Conservation (phyloP, 495 filamentous ascomycete genomes). For the Achaetomiella virescens region DNA sequence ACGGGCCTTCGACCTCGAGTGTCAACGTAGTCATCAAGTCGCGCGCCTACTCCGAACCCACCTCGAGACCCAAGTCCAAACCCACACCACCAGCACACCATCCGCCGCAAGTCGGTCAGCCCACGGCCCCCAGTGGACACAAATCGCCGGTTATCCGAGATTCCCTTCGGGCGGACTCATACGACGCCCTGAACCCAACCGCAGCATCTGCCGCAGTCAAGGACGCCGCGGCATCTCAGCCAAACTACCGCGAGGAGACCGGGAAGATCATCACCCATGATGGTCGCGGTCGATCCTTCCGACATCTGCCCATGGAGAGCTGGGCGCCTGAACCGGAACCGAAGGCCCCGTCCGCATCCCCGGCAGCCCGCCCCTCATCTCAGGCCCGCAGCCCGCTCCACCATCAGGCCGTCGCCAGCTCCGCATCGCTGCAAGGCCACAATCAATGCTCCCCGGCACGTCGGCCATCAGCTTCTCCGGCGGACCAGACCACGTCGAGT, state of each 20-base stretch:
- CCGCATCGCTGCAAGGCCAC: conserved; percentile 25
- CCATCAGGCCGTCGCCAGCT: conserved; percentile 27
- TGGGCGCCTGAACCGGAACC: conserved; percentile 93
- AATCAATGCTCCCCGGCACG: conserved; percentile 18
- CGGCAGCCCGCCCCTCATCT: conserved; percentile 42
- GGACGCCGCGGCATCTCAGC: conserved; percentile 18
- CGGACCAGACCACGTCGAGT: conserved; percentile 21
- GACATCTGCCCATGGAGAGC: conserved; percentile 86
- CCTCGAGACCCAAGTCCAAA: conserved; percentile 23
- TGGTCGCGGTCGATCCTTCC: conserved; percentile 80
- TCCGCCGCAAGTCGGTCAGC: conserved; percentile 70
- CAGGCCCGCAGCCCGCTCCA: conserved; percentile 43
- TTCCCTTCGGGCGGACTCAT: conserved; percentile 87
- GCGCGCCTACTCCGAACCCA: conserved; percentile 55
- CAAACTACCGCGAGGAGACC: conserved; percentile 39
- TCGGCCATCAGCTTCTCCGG: conserved; percentile 7
- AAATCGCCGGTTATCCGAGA: conserved; percentile 49
- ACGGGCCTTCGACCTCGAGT: conserved; percentile 34
- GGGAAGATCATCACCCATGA: conserved; percentile 73
- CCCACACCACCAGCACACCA: conserved; percentile 42
- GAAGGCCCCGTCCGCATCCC: conserved; percentile 50
- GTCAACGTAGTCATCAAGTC: conserved; percentile 30
- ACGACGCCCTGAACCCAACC: conserved; percentile 64
- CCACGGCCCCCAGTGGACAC: conserved; percentile 57
- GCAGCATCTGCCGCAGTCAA: conserved; percentile 31